Evolutionary conservation across 805 yeast species (phyloP).

Genomic region (Spathaspora sp.): DNA sequence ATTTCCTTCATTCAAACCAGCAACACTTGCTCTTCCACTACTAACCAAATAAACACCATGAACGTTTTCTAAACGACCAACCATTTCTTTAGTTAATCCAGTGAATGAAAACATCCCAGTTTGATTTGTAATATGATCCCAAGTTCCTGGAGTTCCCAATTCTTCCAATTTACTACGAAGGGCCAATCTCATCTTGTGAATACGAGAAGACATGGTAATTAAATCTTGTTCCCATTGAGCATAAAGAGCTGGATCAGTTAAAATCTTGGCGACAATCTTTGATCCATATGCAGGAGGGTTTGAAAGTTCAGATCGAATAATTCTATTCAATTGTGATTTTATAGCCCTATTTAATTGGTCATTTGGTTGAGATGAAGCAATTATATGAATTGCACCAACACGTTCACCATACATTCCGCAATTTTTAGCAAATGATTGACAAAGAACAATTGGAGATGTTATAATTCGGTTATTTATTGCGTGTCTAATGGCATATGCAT

Average conservation of each 20-base stretch:
- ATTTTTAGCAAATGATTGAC: slow-evolving; percentile 96
- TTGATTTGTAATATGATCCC: slow-evolving; percentile 89
- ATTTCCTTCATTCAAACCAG: slow-evolving; percentile 82
- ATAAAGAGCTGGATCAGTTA: slow-evolving; percentile 63
- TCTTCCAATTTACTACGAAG: slow-evolving; percentile 56
- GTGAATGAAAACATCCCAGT: slow-evolving; percentile 97
- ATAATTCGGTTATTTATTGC: slow-evolving; percentile 43
- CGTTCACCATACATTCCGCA: slow-evolving; percentile 98
- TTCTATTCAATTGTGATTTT: slow-evolving; percentile 67
- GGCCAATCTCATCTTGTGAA: slow-evolving; percentile 69
- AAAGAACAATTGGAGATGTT: slow-evolving; percentile 46
- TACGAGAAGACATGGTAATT: slow-evolving; percentile 82
- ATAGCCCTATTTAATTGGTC: slow-evolving; percentile 51
- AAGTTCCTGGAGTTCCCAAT: slow-evolving; percentile 77
- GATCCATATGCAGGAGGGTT: slow-evolving; percentile 97
- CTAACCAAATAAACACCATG: slow-evolving; percentile 80
- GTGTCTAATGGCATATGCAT: slow-evolving; percentile 76
- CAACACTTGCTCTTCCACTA: slow-evolving; percentile 89
- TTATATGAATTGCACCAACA: slow-evolving; percentile 86
- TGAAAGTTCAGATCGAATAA: slow-evolving; percentile 82
- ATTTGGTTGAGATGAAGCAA: slow-evolving; percentile 31
- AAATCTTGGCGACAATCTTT: slow-evolving; percentile 74
- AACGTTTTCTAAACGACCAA: slow-evolving; percentile 64
- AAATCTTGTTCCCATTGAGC: slow-evolving; percentile 83
- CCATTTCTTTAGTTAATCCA: slow-evolving; percentile 77